Percentiles rank a stretch among this genome's conserved stretches.
These are phyloP conservation scores for Laguncularia racemosa DNA, from an alignment of 345 rosid species.

Conservation along the genomic window DNA sequence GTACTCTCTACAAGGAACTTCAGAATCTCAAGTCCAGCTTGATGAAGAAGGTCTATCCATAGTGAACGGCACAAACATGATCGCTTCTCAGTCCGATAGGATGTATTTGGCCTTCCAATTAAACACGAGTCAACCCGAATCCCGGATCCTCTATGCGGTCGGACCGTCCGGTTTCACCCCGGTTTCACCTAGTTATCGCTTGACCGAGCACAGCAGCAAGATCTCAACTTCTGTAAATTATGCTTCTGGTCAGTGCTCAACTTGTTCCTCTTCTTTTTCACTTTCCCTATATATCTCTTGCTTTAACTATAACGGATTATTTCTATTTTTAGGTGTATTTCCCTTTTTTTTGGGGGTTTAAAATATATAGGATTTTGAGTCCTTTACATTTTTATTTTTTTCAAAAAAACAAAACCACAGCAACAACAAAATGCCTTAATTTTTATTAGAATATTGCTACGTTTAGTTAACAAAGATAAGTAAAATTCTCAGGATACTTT, in stretches of 20 bases:
- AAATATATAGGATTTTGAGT: too few relatives aligned
- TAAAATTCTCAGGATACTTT: too few relatives aligned
- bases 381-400: too few relatives aligned
- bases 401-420: too few relatives aligned
- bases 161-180: slow-evolving; percentile 52
- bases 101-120: slow-evolving; percentile 64
- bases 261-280: neutral
- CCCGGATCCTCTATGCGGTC: slow-evolving; percentile 41
- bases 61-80: slow-evolving; percentile 22
- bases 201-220: slow-evolving; percentile 46
- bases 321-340: too few relatives aligned
- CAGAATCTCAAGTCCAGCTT: slow-evolving; percentile 22
- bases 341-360: neutral
- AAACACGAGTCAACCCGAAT: slow-evolving; percentile 29
- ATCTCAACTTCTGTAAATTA: slow-evolving; percentile 46
- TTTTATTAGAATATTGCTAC: too few relatives aligned
- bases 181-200: slow-evolving; percentile 22
- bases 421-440: too few relatives aligned
- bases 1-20: slow-evolving; percentile 40
- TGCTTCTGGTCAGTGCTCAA: slow-evolving; percentile 38
- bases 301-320: too few relatives aligned
- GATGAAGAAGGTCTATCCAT: slow-evolving; percentile 49
- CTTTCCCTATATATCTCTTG: neutral
- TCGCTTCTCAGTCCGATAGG: slow-evolving; percentile 39
- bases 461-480: too few relatives aligned